Evolutionary conservation across 106 monocot species (phyloP).

Genomic region (Xerophyta viscosa): DNA sequence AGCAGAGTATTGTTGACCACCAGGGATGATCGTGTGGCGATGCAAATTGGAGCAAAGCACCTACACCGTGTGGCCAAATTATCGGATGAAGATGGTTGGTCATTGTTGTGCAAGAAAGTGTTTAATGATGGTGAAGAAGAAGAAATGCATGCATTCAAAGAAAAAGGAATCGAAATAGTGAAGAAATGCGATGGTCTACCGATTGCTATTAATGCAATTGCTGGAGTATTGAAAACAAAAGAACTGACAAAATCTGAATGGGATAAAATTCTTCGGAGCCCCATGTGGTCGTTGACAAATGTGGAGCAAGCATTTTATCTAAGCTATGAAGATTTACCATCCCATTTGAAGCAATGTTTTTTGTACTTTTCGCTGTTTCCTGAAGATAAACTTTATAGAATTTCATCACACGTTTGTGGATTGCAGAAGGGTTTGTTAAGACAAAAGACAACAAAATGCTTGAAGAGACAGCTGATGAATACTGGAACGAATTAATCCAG

Average conservation of each 20-base stretch:
- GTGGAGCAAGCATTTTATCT: conserved; percentile 18
- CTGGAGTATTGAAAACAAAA: conserved; percentile 2
- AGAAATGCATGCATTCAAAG: neutral
- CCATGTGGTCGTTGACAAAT: conserved; percentile 14
- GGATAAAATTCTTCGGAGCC: conserved; percentile 13
- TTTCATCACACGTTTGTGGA: conserved; percentile 11
- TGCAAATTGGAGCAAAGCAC: conserved; percentile 16
- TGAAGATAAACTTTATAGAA: neutral
- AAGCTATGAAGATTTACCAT: conserved; percentile 28
- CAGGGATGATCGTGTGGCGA: conserved; percentile 19
- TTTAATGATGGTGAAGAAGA: neutral
- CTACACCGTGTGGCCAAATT: conserved; percentile 18
- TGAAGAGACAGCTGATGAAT: conserved; percentile 15
- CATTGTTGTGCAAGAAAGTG: conserved; percentile 1
- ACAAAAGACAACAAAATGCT: conserved; percentile 1
- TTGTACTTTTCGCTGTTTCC: conserved; percentile 30
- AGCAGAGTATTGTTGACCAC: conserved; percentile 30
- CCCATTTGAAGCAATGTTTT: conserved; percentile 36
- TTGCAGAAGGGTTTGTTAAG: conserved; percentile 26
- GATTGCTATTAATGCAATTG: conserved; percentile 18
- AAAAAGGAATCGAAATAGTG: conserved; percentile 6
- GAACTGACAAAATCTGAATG: neutral
- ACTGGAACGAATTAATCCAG: conserved; percentile 18
- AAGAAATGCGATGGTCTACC: conserved; percentile 14
- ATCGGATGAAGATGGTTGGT: conserved; percentile 14